Percentiles rank a stretch among this genome's conserved stretches.
phyloP scores from a whole-genome alignment of 345 rosid species.

The Corchorus olitorius region DNA sequence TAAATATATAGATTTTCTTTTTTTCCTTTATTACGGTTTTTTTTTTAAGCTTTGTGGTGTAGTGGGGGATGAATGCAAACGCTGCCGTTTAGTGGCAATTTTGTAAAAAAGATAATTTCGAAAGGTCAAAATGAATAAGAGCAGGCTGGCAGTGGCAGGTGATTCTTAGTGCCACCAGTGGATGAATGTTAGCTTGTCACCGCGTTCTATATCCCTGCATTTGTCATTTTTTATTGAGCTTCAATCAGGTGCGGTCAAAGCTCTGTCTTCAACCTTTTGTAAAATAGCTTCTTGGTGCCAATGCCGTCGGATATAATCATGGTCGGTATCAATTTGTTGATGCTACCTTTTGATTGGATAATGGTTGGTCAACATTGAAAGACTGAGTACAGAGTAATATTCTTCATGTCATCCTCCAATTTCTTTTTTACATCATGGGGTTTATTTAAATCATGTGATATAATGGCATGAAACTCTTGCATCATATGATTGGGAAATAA shows the following conservation, averaged over 20 bases:
- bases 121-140: not conserved
- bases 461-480: not conserved
- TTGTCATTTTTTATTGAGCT: not conserved
- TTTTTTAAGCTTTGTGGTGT: not conserved
- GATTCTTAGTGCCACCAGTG: not conserved
- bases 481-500: not conserved
- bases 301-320: not conserved
- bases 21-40: not conserved
- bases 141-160: not conserved
- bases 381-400: not conserved
- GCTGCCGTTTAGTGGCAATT: not conserved
- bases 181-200: not conserved
- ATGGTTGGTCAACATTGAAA: not conserved
- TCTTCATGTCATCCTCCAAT: not conserved
- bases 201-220: not conserved
- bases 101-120: not conserved
- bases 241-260: not conserved
- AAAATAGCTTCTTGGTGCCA: not conserved
- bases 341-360: not conserved
- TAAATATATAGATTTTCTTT: slow-evolving; percentile 7
- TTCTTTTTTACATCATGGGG: not conserved
- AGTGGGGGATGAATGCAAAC: not conserved
- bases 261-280: not conserved
- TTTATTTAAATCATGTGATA: not conserved
- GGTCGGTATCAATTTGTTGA: not conserved